Evolutionary conservation across 805 yeast genomes (phyloP), one percentile per base, ranked within the genome.

Genomic region (Kazachstania psychrophila): DNA sequence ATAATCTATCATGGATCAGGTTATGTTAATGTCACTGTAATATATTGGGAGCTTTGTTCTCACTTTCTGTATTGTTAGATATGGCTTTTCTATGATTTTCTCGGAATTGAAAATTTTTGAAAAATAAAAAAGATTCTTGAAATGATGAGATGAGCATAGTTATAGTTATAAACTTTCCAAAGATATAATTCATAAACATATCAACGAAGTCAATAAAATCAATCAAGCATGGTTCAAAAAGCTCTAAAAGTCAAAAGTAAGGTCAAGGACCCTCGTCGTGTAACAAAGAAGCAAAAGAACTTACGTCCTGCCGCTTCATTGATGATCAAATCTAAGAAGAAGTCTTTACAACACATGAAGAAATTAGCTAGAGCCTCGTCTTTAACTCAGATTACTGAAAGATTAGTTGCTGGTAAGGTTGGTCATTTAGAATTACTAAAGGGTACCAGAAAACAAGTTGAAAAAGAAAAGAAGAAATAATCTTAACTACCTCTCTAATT

Each of bases 341-440:
- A 69, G 27, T 65, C 67, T 14, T 61, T 68, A 6, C 65, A 68
- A 28, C 72, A 69, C 40, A 64, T 77, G 44, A 68, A 70, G 40
- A 75, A 75, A 47, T 62, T 81, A 40, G 65, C 70, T 34, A 79
- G 77, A 56, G 66, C 69, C 28, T 54, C 62, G 19, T 64, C 69
- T 2, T 55, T 65, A 68, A 47, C 74, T 66, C 56, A 67, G 62
- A 54, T 74, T 3, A 89, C 97, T 3, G 98, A 89, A 62, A 86
- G 76, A 62, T 68, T 86, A 39, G 75, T 89, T 47, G 79, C 96
- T 2, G 70, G 94, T 39, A 73, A 89, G 57, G 96, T 89, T 6
- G 98, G 98, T 18, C 97, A 89, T 60, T 69, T 89, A 51, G 98
- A 89, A 63, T 58, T 89, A 27, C 65, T 89, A 45, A 87, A 84